Evolutionary conservation across 768 basidiomycete species (phyloP).

Genomic region (Tulasnella sp.): DNA sequence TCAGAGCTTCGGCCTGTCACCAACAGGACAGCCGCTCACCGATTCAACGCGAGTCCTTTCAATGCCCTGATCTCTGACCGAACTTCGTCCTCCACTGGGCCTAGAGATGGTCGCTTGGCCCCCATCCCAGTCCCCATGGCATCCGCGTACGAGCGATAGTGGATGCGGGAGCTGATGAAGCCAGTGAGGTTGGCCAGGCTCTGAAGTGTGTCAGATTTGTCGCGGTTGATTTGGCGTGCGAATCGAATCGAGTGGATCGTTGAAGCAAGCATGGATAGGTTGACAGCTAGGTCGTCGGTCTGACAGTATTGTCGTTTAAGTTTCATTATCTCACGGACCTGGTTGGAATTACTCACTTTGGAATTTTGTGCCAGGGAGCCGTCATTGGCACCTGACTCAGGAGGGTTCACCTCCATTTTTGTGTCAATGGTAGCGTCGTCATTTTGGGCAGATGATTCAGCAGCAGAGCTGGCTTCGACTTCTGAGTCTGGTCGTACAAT

Average conservation of each 20-base stretch:
- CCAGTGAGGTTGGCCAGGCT: constrained; percentile 13
- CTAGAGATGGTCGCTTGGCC: neutral
- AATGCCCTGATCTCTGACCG: constrained; percentile 16
- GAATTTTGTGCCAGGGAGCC: too few species aligned
- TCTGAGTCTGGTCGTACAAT: neutral
- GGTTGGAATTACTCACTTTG: too few species aligned
- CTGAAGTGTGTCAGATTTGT: neutral
- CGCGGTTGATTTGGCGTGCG: constrained; percentile 3
- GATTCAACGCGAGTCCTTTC: constrained; percentile 17
- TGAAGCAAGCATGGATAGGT: neutral
- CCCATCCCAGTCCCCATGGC: neutral
- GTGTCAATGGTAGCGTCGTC: too few species aligned
- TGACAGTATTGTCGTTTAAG: too few species aligned
- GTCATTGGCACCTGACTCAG: too few species aligned
- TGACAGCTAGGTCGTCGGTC: neutral
- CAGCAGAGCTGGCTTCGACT: too few species aligned
- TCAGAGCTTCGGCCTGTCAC: too few species aligned
- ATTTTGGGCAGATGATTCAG: too few species aligned
- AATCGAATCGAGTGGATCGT: constrained; percentile 1
- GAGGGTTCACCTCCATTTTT: too few species aligned
- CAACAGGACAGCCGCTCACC: neutral
- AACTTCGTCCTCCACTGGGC: constrained; percentile 17
- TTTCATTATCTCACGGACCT: too few species aligned
- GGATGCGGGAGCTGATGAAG: constrained; percentile 13
- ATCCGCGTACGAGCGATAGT: neutral